phyloP scores from a whole-genome alignment of 768 basidiomycete genomes.

The Lepiota venenata region DNA sequence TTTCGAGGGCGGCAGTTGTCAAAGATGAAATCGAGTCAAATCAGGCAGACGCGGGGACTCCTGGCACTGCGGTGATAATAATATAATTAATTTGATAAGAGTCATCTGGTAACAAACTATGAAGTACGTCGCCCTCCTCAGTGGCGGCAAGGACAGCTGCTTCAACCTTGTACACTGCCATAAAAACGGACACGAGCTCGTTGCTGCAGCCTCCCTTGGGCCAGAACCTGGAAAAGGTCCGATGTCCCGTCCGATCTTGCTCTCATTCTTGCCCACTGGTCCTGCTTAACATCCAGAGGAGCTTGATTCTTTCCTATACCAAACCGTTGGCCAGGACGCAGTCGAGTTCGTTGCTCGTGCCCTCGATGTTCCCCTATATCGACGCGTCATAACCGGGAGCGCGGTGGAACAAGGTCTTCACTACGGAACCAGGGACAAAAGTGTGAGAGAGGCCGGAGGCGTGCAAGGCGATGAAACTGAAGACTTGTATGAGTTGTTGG shows the following conservation, averaged over 20 bases:
- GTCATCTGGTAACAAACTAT: constrained; percentile 34
- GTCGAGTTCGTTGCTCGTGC: constrained; percentile 84
- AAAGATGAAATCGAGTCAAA: constrained; percentile 30
- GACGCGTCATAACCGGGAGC: constrained; percentile 73
- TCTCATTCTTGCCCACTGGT: constrained; percentile 18
- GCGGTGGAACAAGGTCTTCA: constrained; percentile 81
- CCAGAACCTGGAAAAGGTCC: constrained; percentile 85
- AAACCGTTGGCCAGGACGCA: constrained; percentile 97
- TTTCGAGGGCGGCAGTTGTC: constrained; percentile 7
- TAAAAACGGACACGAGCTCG: constrained; percentile 80
- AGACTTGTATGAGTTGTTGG: constrained; percentile 76
- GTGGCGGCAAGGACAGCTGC: constrained; percentile 97
- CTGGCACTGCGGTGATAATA: constrained; percentile 7
- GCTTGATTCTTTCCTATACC: constrained; percentile 97
- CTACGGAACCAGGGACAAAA: constrained; percentile 65
- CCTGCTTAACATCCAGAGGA: constrained; percentile 65
- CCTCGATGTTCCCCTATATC: constrained; percentile 82
- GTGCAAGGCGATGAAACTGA: constrained; percentile 92
- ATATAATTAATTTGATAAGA: constrained; percentile 12
- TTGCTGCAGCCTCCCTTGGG: constrained; percentile 85
- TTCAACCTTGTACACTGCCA: constrained; percentile 91
- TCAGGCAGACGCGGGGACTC: constrained; percentile 8
- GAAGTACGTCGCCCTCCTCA: constrained; percentile 93
- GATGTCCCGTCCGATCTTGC: constrained; percentile 18
- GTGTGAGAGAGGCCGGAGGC: constrained; percentile 38